Percentiles rank a stretch among this genome's conserved stretches.
Conservation (phyloP, 192 early-diverging fungal genomes). For the Rhizoclosmatium globosum region DNA sequence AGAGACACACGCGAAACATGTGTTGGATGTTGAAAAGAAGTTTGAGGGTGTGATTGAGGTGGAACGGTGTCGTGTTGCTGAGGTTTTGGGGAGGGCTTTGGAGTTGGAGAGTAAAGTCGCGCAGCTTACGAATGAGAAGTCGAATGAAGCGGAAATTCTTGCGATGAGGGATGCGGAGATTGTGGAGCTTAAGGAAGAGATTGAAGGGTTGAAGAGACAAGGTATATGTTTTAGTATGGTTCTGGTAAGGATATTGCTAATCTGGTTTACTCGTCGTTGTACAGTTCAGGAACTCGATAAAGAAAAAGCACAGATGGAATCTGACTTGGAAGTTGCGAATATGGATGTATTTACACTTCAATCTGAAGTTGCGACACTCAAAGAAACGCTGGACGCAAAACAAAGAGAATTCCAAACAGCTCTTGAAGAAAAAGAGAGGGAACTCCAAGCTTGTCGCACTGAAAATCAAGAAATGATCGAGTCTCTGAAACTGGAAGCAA, state of each 20-base stretch:
- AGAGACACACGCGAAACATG: no score
- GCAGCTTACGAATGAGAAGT: background rate
- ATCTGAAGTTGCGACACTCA: background rate
- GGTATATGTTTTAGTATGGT: background rate
- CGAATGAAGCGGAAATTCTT: background rate
- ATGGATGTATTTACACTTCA: constrained; percentile 7
- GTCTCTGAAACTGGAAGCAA: background rate
- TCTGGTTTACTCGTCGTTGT: background rate
- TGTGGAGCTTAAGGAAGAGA: background rate
- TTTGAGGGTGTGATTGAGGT: no score
- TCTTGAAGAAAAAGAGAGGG: background rate
- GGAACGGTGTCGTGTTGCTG: no score
- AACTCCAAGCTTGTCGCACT: background rate
- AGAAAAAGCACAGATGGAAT: constrained; percentile 12
- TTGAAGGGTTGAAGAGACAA: background rate
- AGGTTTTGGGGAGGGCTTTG: background rate
- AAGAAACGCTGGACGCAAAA: background rate
- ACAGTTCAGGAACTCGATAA: constrained; percentile 4
- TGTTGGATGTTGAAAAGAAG: no score
- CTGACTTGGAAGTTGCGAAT: background rate
- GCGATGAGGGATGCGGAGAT: background rate
- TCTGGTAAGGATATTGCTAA: background rate
- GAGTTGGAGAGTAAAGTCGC: background rate
- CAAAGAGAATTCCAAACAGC: background rate
- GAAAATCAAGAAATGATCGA: background rate